These are phyloP conservation scores for Ascoidea tarda DNA, from an alignment of 805 yeast genomes.

Conservation along the genomic window DNA sequence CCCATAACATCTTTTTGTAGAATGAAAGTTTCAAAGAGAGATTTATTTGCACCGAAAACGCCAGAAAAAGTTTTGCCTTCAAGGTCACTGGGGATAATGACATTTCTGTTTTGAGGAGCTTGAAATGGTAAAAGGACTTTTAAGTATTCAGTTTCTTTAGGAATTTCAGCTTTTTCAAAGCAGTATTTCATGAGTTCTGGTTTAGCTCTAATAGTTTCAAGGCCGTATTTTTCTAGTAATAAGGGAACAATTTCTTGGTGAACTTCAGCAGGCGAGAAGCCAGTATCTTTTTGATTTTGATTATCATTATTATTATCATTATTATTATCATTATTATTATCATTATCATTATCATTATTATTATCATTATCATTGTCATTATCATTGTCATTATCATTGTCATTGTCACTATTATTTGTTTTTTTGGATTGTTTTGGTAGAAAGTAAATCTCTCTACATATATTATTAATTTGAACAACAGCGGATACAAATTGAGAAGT, in stretches of 20 bases:
- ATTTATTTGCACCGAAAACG: slow-evolving; percentile 67
- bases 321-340: slow-evolving; percentile 20
- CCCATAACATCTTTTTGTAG: slow-evolving; percentile 82
- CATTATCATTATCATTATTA: slow-evolving; percentile 8
- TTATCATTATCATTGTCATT: slow-evolving; percentile 56
- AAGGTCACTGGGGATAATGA: slow-evolving; percentile 43
- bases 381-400: slow-evolving; percentile 36
- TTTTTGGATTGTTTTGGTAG: slow-evolving; percentile 45
- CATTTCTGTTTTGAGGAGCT: slow-evolving; percentile 37
- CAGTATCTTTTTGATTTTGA: slow-evolving; percentile 12
- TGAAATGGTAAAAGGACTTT: slow-evolving; percentile 65
- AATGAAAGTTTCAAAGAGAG: slow-evolving; percentile 76
- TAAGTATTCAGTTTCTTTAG: slow-evolving; percentile 67
- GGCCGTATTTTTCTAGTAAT: slow-evolving; percentile 45
- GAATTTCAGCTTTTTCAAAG: slow-evolving; percentile 72
- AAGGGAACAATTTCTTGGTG: slow-evolving; percentile 64
- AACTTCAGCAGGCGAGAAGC: slow-evolving; percentile 45
- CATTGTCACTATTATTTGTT: slow-evolving; percentile 25
- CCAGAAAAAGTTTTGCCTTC: slow-evolving; percentile 66
- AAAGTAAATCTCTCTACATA: slow-evolving; percentile 61
- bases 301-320: slow-evolving; percentile 27
- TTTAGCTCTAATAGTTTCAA: slow-evolving; percentile 51
- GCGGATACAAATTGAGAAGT: slow-evolving; percentile 41
- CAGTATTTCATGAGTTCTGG: slow-evolving; percentile 72
- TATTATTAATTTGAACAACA: slow-evolving; percentile 58